A percentile compares a stretch with the other conserved stretches of the same genome.
These are phyloP conservation scores for Apiotrichum brassicae DNA, from an alignment of 1,284 basidiomycete genomes.

Conservation along the genomic window DNA sequence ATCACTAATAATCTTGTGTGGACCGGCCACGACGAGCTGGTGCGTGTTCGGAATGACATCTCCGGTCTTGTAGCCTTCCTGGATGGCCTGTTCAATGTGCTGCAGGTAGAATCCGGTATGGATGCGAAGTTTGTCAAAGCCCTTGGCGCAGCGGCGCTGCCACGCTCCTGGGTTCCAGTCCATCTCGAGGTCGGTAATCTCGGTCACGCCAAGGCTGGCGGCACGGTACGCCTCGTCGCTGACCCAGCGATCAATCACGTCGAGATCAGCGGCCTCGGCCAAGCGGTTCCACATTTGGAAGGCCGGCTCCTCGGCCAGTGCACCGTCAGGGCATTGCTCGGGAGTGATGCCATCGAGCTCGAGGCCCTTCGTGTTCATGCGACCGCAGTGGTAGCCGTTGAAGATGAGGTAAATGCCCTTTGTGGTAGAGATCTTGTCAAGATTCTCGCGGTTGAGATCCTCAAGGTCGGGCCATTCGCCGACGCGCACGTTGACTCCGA, in stretches of 20 bases:
- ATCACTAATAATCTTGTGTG: conserved; percentile 35
- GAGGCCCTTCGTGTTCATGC: conserved; percentile 27
- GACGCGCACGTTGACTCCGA: conserved; percentile 23
- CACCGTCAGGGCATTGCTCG: conserved; percentile 10
- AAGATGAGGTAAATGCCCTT: conserved; percentile 28
- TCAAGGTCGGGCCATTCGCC: conserved; percentile 30
- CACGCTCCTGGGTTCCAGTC: conserved; percentile 27
- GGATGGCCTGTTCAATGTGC: conserved; percentile 29
- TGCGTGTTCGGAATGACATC: conserved; percentile 26
- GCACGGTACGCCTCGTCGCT: conserved; percentile 22
- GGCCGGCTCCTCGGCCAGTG: conserved; percentile 27
- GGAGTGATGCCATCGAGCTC: conserved; percentile 17
- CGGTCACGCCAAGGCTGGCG: conserved; percentile 34
- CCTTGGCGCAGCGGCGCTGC: conserved; percentile 23
- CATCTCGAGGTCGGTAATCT: conserved; percentile 39
- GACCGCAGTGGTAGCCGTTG: conserved; percentile 33
- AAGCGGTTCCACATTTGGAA: conserved; percentile 24
- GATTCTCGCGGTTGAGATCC: conserved; percentile 17
- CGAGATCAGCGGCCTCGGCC: conserved; percentile 18
- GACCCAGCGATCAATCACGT: conserved; percentile 23
- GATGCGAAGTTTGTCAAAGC: conserved; percentile 29
- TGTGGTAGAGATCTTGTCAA: conserved; percentile 21
- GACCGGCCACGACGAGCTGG: conserved; percentile 28
- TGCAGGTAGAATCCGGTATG: conserved; percentile 32
- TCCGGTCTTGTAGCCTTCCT: conserved; percentile 23